Evolutionary conservation across 345 rosid species (phyloP).

Genomic region (Eucalyptus virginea): DNA sequence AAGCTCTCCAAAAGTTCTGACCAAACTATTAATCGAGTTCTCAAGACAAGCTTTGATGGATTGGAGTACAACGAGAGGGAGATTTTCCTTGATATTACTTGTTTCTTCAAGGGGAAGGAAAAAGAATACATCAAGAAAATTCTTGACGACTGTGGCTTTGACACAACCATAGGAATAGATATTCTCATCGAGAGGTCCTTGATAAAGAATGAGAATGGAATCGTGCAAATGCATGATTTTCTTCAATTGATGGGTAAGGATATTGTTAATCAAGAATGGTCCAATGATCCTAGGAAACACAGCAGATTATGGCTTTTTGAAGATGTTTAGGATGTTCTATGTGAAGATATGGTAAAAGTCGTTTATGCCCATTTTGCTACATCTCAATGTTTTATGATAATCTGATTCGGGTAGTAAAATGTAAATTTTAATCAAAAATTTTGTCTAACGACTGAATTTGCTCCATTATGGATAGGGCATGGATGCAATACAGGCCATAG

Average conservation of each 20-base stretch:
- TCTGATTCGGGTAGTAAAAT: no score
- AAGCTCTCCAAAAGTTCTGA: background rate
- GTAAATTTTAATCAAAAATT: background rate
- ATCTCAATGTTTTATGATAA: background rate
- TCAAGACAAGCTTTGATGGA: background rate
- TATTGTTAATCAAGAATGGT: background rate
- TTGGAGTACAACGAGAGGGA: background rate
- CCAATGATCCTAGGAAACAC: background rate
- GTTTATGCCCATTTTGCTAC: background rate
- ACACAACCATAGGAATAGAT: background rate
- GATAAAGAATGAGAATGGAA: background rate
- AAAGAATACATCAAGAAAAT: background rate
- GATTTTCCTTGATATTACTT: background rate
- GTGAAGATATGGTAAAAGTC: background rate
- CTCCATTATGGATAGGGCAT: background rate
- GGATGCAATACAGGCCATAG: background rate
- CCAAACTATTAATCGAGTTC: background rate
- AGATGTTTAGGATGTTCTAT: background rate
- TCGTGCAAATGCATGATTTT: background rate
- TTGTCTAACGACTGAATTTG: no score
- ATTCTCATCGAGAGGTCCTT: background rate
- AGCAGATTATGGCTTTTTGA: background rate
- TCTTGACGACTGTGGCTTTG: background rate
- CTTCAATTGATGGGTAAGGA: background rate
- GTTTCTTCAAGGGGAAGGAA: background rate